These are phyloP conservation scores for Diplogelasinospora grovesii DNA, from an alignment of 495 filamentous ascomycete genomes.

Conservation along the genomic window DNA sequence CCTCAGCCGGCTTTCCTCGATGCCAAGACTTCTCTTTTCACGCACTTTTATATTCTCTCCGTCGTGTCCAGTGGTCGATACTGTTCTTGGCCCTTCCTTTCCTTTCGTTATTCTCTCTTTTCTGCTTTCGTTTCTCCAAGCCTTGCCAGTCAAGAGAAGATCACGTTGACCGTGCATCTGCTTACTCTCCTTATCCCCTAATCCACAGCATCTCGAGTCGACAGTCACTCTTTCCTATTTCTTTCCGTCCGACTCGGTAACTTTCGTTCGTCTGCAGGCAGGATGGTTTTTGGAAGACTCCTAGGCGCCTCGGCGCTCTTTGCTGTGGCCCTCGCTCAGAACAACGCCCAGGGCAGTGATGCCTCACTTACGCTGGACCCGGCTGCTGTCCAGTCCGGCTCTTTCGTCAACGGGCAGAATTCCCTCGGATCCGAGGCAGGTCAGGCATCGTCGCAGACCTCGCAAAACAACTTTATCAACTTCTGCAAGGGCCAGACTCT, in stretches of 20 bases:
- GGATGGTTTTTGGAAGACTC: slow-evolving; percentile 11
- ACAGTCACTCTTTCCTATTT: neutral
- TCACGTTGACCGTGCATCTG: slow-evolving; percentile 22
- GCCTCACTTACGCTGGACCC: slow-evolving; percentile 17
- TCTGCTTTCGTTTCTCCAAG: slow-evolving; percentile 8
- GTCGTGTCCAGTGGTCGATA: neutral
- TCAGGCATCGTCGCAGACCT: slow-evolving; percentile 27
- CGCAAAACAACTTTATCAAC: slow-evolving; percentile 46
- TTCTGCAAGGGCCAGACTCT: slow-evolving; percentile 46
- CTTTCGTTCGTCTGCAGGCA: slow-evolving; percentile 2
- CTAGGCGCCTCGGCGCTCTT: slow-evolving; percentile 13
- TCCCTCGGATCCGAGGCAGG: slow-evolving; percentile 19
- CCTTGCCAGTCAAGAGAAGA: slow-evolving; percentile 17
- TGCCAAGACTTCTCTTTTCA: slow-evolving; percentile 4
- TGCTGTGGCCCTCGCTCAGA: slow-evolving; percentile 12
- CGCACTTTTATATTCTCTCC: neutral
- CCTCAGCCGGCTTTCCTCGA: neutral
- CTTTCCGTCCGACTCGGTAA: neutral
- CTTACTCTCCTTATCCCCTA: slow-evolving; percentile 6
- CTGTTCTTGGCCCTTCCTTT: neutral
- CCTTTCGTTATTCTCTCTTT: slow-evolving; percentile 6
- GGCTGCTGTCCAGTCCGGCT: slow-evolving; percentile 19
- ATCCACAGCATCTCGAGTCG: neutral
- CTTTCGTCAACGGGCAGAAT: slow-evolving; percentile 15
- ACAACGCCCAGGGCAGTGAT: slow-evolving; percentile 5